These are phyloP conservation scores for Salinomyces thailandicus DNA, from an alignment of 2,329 filamentous ascomycete species.

Conservation along the genomic window DNA sequence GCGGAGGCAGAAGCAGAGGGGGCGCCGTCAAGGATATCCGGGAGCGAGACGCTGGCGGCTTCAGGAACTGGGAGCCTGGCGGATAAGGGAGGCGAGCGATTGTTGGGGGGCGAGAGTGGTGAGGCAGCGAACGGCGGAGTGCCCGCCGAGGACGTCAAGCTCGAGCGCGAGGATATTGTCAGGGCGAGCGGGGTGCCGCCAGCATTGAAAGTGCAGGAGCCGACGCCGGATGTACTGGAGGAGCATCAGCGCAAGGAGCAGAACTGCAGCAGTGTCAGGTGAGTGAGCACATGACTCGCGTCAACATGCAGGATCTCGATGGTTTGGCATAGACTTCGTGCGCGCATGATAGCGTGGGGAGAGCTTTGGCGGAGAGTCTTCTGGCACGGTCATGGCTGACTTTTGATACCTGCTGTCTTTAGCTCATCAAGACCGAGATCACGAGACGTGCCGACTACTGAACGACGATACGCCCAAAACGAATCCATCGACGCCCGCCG, in stretches of 20 bases:
- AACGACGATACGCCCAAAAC: background rate
- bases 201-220: constrained; percentile 17
- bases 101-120: background rate
- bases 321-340: background rate
- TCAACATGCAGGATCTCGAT: background rate
- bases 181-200: constrained; percentile 7
- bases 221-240: constrained; percentile 15
- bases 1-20: background rate
- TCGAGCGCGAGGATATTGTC: constrained; percentile 2
- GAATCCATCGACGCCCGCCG: constrained; percentile 1
- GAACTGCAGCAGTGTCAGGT: background rate
- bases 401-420: background rate
- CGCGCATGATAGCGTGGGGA: background rate
- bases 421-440: background rate
- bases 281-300: no score
- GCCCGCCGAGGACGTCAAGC: background rate
- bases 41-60: constrained; percentile 8
- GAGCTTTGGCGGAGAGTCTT: background rate
- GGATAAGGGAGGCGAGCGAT: background rate
- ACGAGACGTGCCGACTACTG: background rate
- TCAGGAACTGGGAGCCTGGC: background rate
- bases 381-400: background rate
- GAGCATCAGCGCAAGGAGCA: background rate
- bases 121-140: background rate
- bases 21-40: constrained; percentile 1